These are phyloP conservation scores for Pelargonium cotyledonis DNA, from an alignment of 441 rosid genomes.

Conservation along the genomic window DNA sequence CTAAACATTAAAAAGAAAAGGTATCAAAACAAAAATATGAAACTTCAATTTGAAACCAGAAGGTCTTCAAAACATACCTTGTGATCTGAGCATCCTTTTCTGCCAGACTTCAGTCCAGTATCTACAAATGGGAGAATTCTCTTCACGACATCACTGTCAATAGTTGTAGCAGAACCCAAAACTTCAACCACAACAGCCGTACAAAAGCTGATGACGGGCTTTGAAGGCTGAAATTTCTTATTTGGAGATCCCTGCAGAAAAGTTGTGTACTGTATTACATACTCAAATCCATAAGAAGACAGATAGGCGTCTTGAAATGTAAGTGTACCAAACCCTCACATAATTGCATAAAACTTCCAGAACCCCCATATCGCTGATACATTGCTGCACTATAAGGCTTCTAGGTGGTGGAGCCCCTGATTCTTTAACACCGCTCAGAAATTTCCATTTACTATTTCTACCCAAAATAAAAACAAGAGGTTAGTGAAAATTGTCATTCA, in stretches of 20 bases:
- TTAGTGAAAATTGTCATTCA: slow-evolving; percentile 5
- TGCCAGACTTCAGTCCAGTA: slow-evolving; percentile 66
- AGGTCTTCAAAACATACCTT: slow-evolving; percentile 43
- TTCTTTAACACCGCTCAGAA: slow-evolving; percentile 72
- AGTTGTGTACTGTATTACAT: slow-evolving; percentile 16
- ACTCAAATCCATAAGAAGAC: slow-evolving; percentile 6
- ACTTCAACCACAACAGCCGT: slow-evolving; percentile 79
- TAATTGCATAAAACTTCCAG: slow-evolving; percentile 76
- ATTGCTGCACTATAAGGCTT: slow-evolving; percentile 82
- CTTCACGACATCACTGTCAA: slow-evolving; percentile 65
- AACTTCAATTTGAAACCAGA: slow-evolving; percentile 1
- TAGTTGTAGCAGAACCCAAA: slow-evolving; percentile 53
- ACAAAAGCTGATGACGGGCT: slow-evolving; percentile 59
- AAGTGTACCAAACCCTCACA: slow-evolving; percentile 39
- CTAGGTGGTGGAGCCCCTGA: slow-evolving; percentile 94
- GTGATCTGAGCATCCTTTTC: slow-evolving; percentile 62
- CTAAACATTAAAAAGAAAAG: background rate
- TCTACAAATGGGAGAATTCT: slow-evolving; percentile 73
- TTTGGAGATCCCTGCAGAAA: slow-evolving; percentile 58
- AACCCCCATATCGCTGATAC: slow-evolving; percentile 74
- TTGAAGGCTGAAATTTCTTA: slow-evolving; percentile 69
- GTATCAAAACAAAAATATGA: background rate
- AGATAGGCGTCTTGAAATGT: slow-evolving; percentile 1
- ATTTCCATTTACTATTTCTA: slow-evolving; percentile 91
- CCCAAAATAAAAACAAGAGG: slow-evolving; percentile 14